Conservation (phyloP, 2,329 filamentous ascomycete genomes). For the Alternaria consortialis region DNA sequence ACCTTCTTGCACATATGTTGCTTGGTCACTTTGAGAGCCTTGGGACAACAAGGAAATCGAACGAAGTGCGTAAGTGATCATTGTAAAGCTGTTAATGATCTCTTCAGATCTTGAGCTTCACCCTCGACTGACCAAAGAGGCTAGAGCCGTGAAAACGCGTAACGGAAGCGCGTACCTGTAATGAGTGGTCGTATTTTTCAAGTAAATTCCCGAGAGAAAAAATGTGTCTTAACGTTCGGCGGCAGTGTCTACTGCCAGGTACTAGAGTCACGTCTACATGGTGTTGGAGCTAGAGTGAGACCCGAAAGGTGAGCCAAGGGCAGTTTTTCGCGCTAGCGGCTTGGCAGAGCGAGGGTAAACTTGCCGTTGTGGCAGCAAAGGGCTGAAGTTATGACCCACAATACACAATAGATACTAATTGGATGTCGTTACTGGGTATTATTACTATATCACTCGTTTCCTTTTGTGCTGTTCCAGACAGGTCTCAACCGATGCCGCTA, state of each 20-base stretch:
- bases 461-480: conserved; percentile 20
- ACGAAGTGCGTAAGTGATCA: not conserved
- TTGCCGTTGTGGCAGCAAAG: conserved; percentile 9
- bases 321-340: conserved; percentile 37
- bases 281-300: conserved; percentile 3
- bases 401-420: not conserved
- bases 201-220: not conserved
- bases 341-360: conserved; percentile 20
- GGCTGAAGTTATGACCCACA: not conserved
- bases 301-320: conserved; percentile 15
- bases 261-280: conserved; percentile 7
- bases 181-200: not conserved
- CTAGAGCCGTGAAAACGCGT: not conserved
- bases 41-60: too few species aligned
- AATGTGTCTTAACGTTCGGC: not conserved
- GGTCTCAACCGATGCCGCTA: conserved; percentile 12
- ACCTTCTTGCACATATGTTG: not conserved
- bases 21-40: not conserved
- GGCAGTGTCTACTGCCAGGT: not conserved
- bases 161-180: not conserved
- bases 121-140: not conserved
- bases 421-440: conserved; percentile 17
- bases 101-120: not conserved
- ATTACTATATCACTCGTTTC: conserved; percentile 20
- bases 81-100: not conserved